phyloP scores from a whole-genome alignment of 2,329 filamentous ascomycete species.

The Exophiala dermatitidis region DNA sequence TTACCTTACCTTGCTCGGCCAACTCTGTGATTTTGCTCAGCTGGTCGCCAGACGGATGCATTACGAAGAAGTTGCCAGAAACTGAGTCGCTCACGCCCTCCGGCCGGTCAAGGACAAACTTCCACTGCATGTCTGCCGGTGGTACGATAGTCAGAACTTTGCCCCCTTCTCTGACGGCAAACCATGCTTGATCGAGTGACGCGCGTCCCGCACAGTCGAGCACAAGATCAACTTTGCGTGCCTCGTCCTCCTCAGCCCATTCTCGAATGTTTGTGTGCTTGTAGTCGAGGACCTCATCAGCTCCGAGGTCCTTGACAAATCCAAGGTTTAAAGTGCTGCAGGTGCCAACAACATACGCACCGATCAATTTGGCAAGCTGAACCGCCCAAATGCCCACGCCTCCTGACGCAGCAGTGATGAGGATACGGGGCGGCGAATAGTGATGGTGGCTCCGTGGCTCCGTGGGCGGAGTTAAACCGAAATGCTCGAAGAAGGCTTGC shows the following conservation, averaged over 20 bases:
- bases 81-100: slow-evolving; percentile 27
- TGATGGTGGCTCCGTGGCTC: too few relatives aligned
- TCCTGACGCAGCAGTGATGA: slow-evolving; percentile 42
- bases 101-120: slow-evolving; percentile 26
- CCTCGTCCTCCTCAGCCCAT: slow-evolving; percentile 31
- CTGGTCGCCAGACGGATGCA: slow-evolving; percentile 34
- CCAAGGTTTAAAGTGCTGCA: slow-evolving; percentile 35
- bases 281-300: slow-evolving; percentile 39
- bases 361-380: slow-evolving; percentile 36
- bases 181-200: slow-evolving; percentile 40
- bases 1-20: slow-evolving; percentile 35
- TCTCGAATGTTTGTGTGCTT: slow-evolving; percentile 28
- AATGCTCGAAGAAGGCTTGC: slow-evolving; percentile 40
- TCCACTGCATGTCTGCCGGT: slow-evolving; percentile 32
- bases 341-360: slow-evolving; percentile 37
- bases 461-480: slow-evolving; percentile 24
- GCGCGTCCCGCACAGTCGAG: slow-evolving; percentile 41
- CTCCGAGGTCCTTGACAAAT: slow-evolving; percentile 38
- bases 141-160: slow-evolving; percentile 37
- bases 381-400: slow-evolving; percentile 41
- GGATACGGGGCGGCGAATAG: slow-evolving; percentile 29
- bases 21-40: slow-evolving; percentile 32
- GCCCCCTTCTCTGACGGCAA: slow-evolving; percentile 34
- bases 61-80: slow-evolving; percentile 38
- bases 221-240: slow-evolving; percentile 37